These are phyloP conservation scores for Vigna radiata DNA, from an alignment of 306 rosid species.

Conservation along the genomic window DNA sequence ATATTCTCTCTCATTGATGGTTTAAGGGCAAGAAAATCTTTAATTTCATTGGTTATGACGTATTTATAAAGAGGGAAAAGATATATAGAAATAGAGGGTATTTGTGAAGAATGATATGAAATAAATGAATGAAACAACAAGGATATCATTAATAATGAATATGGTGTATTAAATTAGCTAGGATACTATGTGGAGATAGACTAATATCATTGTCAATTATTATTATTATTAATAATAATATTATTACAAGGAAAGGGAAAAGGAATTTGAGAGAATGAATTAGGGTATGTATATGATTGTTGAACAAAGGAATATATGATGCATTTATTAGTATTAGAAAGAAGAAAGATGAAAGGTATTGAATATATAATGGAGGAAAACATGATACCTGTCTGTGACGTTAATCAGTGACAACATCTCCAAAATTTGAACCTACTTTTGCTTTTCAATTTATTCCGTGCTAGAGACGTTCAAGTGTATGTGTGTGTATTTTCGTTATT, in stretches of 20 bases:
- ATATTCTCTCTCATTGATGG: neutral
- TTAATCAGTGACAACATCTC: slow-evolving; percentile 36
- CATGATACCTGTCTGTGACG: slow-evolving; percentile 48
- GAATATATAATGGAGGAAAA: slow-evolving; percentile 43
- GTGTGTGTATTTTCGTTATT: slow-evolving; percentile 2
- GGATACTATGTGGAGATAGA: too few species aligned
- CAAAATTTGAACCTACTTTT: slow-evolving; percentile 25
- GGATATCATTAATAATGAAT: slow-evolving; percentile 48
- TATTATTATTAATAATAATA: too few species aligned
- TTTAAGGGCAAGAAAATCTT: neutral
- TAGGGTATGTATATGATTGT: slow-evolving; percentile 33
- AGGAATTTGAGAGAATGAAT: slow-evolving; percentile 41
- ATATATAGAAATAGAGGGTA: neutral
- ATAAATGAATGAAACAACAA: slow-evolving; percentile 52
- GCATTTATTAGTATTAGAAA: slow-evolving; percentile 54
- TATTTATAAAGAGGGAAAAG: neutral
- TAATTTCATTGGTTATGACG: neutral
- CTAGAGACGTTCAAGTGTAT: neutral
- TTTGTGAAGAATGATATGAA: slow-evolving; percentile 20
- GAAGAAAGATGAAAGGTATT: slow-evolving; percentile 23
- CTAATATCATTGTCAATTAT: slow-evolving; percentile 37
- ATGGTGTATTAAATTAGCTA: slow-evolving; percentile 6
- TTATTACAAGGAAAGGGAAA: slow-evolving; percentile 43
- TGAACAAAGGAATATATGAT: slow-evolving; percentile 26
- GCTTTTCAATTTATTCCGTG: slow-evolving; percentile 36